Evolutionary conservation across 176 grass and related monocot species (phyloP), one percentile per base, ranked within the genome.

Genomic region (Carex kokanica): DNA sequence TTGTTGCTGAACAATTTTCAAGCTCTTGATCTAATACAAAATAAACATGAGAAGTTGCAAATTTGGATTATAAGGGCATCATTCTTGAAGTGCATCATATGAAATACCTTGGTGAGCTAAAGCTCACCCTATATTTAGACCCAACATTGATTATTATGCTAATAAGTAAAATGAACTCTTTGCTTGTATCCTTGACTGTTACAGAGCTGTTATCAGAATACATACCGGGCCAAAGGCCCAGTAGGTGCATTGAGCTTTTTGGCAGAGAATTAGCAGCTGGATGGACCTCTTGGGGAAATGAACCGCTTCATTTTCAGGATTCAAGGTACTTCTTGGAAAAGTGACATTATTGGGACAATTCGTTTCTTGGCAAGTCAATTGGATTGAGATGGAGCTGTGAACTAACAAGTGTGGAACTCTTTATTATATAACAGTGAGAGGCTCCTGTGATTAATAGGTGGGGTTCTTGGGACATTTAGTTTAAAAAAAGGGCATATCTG

Each of bases 271-370:
- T 98, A 86, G 49, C 60, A 85, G 85, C 95, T 72, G 89, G 89
- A 74, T 98, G 95, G 92, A 91, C 91, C 49, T 98, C 92, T 38
- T 98, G 95, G 95, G 95, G 92, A 84, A 98, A 98, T 43, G 95
- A 98, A 66, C 90, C 86, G 0, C 95, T 98, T 67, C 89, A 87
- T 81, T 98, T 98, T 81, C 95, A 98, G 80, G 92, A 95, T 81
- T 87, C 86, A 8, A 70, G 70, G 13, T 95, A 95, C 83, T 95
- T 95, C 43, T 43, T 80, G 2, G 59, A 89, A 74, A 92, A 89
- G 13, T 88, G 60, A 78, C 83, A 1, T 24, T 45, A 15, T 64
- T 29, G 9, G 38, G 21, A 82, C 4, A 2, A 36, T 54, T 58
- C 29, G 5, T 38, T 38, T 10, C 8, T 29, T 79, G 32, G 15